Evolutionary conservation across 1,284 basidiomycete genomes (phyloP).

Genomic region (Takashimella koratensis): DNA sequence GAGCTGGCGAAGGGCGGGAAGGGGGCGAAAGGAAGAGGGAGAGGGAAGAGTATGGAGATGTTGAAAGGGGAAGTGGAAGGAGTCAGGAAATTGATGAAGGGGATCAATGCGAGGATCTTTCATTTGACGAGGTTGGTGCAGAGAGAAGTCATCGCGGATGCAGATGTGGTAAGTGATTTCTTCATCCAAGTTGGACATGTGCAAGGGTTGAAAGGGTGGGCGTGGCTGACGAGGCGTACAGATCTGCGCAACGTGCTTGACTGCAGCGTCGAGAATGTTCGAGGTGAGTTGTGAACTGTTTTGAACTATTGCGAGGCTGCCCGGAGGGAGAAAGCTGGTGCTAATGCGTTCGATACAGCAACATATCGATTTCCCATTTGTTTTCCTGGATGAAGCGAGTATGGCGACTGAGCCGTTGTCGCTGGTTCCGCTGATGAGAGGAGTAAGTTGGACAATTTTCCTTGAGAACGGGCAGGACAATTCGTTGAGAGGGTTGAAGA

Average conservation of each 20-base stretch:
- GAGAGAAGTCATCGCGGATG: conserved; percentile 58
- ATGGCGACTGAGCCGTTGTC: conserved; percentile 93
- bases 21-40: conserved; percentile 18
- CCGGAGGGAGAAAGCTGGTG: neutral
- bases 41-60: conserved; percentile 1
- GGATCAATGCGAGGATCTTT: conserved; percentile 25
- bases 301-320: neutral
- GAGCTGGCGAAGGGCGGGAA: too few relatives aligned
- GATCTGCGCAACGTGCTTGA: conserved; percentile 81
- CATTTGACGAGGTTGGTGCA: conserved; percentile 26
- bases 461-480: neutral
- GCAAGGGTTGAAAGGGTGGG: too few relatives aligned
- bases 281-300: too few relatives aligned
- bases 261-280: conserved; percentile 56
- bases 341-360: neutral
- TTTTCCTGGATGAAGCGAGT: conserved; percentile 90
- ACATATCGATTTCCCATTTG: conserved; percentile 80
- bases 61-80: conserved; percentile 27
- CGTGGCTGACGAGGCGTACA: conserved; percentile 38
- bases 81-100: conserved; percentile 54
- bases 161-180: conserved; percentile 65
- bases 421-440: conserved; percentile 81
- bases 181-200: conserved; percentile 8
- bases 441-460: conserved; percentile 59
- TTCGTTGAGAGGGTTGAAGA: too few relatives aligned